Percentiles rank a stretch among this genome's conserved stretches.
phyloP scores from a whole-genome alignment of 2,329 filamentous ascomycete genomes.

The Colletotrichum sp. region DNA sequence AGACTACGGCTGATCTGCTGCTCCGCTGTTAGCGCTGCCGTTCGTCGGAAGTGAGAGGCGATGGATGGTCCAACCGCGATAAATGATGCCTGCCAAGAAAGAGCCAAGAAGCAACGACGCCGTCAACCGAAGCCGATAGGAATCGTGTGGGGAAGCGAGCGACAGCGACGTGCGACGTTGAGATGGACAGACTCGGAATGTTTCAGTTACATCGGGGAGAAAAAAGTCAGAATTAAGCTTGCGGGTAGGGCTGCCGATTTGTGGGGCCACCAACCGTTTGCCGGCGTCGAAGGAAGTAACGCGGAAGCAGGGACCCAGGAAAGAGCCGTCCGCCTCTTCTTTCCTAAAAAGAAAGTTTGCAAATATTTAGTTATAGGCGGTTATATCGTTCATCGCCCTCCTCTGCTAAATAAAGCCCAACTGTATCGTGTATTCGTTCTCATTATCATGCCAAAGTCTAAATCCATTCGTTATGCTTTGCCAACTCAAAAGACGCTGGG shows the following conservation, averaged over 20 bases:
- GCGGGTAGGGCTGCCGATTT: slow-evolving; percentile 14
- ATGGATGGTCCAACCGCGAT: not conserved
- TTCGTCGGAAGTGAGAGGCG: not conserved
- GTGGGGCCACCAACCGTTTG: not conserved
- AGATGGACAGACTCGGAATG: not conserved
- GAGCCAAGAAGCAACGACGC: not conserved
- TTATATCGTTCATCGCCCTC: not conserved
- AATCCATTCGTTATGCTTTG: not conserved
- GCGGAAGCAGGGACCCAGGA: not conserved
- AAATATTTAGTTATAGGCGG: too few relatives aligned
- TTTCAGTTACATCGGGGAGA: not conserved
- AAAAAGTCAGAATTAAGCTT: slow-evolving; percentile 14
- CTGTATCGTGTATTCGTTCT: not conserved
- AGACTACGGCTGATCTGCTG: not conserved
- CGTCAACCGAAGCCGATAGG: not conserved
- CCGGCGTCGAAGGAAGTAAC: not conserved
- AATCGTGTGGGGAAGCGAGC: not conserved
- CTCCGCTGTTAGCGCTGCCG: not conserved
- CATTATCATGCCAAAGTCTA: not conserved
- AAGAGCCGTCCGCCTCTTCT: not conserved
- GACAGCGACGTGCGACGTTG: not conserved
- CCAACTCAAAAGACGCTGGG: not conserved
- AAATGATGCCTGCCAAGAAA: not conserved
- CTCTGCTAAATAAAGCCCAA: not conserved
- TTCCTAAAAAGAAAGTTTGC: not conserved